Conservation (phyloP, 2,329 filamentous ascomycete genomes). For the Cercospora sesami region DNA sequence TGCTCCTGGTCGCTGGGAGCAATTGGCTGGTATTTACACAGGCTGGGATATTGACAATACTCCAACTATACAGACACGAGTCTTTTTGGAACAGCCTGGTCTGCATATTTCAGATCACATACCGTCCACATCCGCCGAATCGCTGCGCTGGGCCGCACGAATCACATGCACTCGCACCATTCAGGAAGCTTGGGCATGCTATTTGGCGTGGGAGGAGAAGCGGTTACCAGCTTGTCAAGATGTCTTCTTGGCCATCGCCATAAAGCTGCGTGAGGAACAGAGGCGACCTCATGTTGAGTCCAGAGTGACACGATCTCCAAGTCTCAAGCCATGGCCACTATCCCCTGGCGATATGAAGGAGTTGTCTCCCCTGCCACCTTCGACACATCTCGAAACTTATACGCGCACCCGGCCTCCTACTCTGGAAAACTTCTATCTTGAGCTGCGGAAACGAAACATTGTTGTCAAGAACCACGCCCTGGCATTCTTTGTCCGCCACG, state of each 20-base stretch:
- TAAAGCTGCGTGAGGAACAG: slow-evolving; percentile 51
- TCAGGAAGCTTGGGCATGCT: slow-evolving; percentile 66
- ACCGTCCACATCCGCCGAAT: neutral
- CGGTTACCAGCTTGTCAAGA: slow-evolving; percentile 40
- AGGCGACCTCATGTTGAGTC: slow-evolving; percentile 5
- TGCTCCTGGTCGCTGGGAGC: slow-evolving; percentile 52
- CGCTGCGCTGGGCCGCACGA: slow-evolving; percentile 54
- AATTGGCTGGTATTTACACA: slow-evolving; percentile 54
- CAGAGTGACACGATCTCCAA: neutral
- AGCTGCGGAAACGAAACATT: slow-evolving; percentile 57
- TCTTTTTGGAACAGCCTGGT: slow-evolving; percentile 36
- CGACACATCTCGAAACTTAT: slow-evolving; percentile 66
- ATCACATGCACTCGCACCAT: slow-evolving; percentile 61
- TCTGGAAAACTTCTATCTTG: slow-evolving; percentile 58
- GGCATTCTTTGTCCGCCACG: slow-evolving; percentile 57
- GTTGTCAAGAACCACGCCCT: slow-evolving; percentile 55
- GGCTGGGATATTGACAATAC: slow-evolving; percentile 65
- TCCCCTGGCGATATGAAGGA: slow-evolving; percentile 63
- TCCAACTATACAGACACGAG: slow-evolving; percentile 62
- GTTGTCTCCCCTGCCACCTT: slow-evolving; percentile 55
- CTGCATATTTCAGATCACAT: slow-evolving; percentile 21
- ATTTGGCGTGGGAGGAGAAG: slow-evolving; percentile 56
- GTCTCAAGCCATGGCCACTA: slow-evolving; percentile 32
- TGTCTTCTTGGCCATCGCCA: slow-evolving; percentile 59
- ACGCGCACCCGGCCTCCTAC: slow-evolving; percentile 62